These are phyloP conservation scores for Dillenia suffruticosa DNA, from an alignment of 164 flowering plant genomes.

Conservation along the genomic window DNA sequence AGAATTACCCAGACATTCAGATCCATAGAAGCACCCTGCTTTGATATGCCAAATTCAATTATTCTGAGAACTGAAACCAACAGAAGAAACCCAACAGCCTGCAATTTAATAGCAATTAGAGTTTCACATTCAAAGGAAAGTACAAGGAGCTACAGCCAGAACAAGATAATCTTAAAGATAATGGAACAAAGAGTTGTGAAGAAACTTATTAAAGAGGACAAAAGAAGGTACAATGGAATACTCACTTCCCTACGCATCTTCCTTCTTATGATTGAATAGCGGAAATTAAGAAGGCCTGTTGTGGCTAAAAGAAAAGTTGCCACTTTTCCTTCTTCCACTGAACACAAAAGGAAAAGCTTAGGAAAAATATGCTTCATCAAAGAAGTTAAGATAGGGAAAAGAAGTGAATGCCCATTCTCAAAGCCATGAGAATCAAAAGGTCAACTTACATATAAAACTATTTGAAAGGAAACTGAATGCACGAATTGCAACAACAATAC, in stretches of 20 bases:
- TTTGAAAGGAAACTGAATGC: slow-evolving; percentile 89
- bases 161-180: not conserved
- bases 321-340: slow-evolving; percentile 97
- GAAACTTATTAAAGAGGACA: not conserved
- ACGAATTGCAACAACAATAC: slow-evolving; percentile 52
- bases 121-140: not conserved
- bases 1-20: slow-evolving; percentile 37
- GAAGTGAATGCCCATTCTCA: not conserved
- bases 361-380: not conserved
- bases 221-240: slow-evolving; percentile 9
- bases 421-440: slow-evolving; percentile 1
- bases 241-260: slow-evolving; percentile 55
- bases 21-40: slow-evolving; percentile 66
- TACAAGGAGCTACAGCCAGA: slow-evolving; percentile 2
- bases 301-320: slow-evolving; percentile 89
- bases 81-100: slow-evolving; percentile 66
- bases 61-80: slow-evolving; percentile 49
- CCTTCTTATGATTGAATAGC: slow-evolving; percentile 47
- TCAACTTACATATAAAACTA: slow-evolving; percentile 83
- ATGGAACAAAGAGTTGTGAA: not conserved
- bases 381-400: slow-evolving; percentile 1
- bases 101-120: slow-evolving; percentile 22
- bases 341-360: slow-evolving; percentile 10
- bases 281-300: slow-evolving; percentile 53
- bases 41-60: slow-evolving; percentile 68